Percentiles rank a stretch among this genome's conserved stretches.
phyloP scores from a whole-genome alignment of 2,329 filamentous ascomycete genomes.

The Pyrenophora teres region DNA sequence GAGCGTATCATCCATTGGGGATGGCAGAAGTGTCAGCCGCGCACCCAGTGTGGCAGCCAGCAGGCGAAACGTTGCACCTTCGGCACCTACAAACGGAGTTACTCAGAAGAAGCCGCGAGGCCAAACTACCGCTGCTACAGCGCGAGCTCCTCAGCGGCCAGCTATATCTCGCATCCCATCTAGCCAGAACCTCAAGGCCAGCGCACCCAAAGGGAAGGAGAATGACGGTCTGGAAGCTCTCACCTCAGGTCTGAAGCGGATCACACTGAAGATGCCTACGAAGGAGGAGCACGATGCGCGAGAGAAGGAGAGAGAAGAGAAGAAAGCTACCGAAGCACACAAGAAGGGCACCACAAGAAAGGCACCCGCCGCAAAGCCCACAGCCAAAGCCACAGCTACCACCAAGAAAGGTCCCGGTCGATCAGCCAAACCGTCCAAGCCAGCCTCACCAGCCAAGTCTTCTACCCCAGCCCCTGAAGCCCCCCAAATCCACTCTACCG shows the following conservation, averaged over 20 bases:
- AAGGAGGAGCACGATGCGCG: constrained; percentile 62
- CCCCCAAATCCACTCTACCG: constrained; percentile 29
- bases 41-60: constrained; percentile 49
- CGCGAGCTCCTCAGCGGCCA: constrained; percentile 42
- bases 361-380: constrained; percentile 18
- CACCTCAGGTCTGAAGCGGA: constrained; percentile 59
- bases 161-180: constrained; percentile 51
- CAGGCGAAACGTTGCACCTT: constrained; percentile 35
- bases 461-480: constrained; percentile 46
- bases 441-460: constrained; percentile 33
- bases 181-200: constrained; percentile 34
- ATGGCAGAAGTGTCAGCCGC: constrained; percentile 36
- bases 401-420: constrained; percentile 35
- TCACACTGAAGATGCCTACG: constrained; percentile 63
- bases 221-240: constrained; percentile 55
- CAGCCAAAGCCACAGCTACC: constrained; percentile 20
- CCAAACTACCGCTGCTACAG: constrained; percentile 40
- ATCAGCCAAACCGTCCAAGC: constrained; percentile 30
- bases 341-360: constrained; percentile 40
- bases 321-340: constrained; percentile 41
- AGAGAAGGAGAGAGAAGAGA: constrained; percentile 53
- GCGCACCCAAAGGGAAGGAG: constrained; percentile 27
- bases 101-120: constrained; percentile 65
- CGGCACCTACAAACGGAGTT: constrained; percentile 45
- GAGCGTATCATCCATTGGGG: constrained; percentile 48